Conservation (phyloP, 164 flowering plant genomes). For the Magnolia officinalis region DNA sequence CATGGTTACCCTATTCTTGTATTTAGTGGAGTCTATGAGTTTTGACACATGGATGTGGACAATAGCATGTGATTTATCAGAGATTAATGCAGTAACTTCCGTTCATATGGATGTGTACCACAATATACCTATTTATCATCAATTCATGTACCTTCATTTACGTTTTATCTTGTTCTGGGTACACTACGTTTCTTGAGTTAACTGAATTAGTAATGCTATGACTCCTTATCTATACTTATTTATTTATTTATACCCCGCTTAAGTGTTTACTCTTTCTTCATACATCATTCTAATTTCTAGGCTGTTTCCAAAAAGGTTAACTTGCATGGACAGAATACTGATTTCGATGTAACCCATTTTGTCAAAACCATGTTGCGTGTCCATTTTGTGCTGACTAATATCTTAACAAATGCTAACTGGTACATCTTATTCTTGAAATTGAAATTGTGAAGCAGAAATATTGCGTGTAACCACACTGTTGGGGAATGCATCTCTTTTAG, state of each 20-base stretch:
- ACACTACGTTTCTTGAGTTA: neutral
- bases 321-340: neutral
- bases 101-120: neutral
- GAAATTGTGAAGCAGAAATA: constrained; percentile 81
- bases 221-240: neutral
- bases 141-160: neutral
- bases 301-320: neutral
- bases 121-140: neutral
- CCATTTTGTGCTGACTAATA: constrained; percentile 16
- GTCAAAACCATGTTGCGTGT: constrained; percentile 1
- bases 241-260: no score
- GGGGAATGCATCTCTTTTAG: constrained; percentile 99
- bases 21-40: neutral
- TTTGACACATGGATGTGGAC: neutral
- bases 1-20: neutral
- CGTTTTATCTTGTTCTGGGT: neutral
- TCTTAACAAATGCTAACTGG: constrained; percentile 18
- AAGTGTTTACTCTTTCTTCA: neutral
- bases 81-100: neutral
- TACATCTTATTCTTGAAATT: constrained; percentile 19
- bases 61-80: neutral
- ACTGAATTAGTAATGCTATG: neutral
- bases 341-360: constrained; percentile 9
- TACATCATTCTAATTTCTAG: neutral
- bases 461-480: constrained; percentile 99